Conservation (phyloP, 1,284 basidiomycete genomes). For the Anthracocystis setariae region DNA sequence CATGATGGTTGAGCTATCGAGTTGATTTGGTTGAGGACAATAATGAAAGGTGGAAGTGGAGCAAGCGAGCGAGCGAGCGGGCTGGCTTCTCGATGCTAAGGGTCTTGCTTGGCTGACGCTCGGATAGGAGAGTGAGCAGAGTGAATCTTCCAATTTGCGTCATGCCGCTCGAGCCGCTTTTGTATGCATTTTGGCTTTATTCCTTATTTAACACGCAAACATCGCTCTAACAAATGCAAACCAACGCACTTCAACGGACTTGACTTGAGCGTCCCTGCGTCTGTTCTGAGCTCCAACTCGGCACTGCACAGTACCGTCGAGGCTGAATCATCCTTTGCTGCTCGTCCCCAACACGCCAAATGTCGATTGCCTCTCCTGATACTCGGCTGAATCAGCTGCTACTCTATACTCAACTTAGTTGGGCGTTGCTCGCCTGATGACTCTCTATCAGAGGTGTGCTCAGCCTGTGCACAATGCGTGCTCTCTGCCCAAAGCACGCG, state of each 20-base stretch:
- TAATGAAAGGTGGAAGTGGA: too few species aligned
- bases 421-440: not conserved
- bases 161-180: too few species aligned
- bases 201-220: too few species aligned
- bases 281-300: not conserved
- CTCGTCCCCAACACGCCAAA: slow-evolving; percentile 1
- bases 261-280: too few species aligned
- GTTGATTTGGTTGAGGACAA: not conserved
- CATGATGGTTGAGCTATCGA: not conserved
- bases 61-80: too few species aligned
- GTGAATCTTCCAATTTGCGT: too few species aligned
- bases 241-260: too few species aligned
- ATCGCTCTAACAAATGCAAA: too few species aligned
- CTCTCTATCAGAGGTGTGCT: not conserved
- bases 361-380: not conserved
- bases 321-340: slow-evolving; percentile 33
- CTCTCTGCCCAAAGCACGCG: not conserved
- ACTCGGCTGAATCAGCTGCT: slow-evolving; percentile 24
- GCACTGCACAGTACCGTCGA: not conserved
- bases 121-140: too few species aligned
- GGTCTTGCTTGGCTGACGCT: too few species aligned
- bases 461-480: not conserved
- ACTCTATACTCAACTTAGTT: not conserved
- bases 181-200: too few species aligned
- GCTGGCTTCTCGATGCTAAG: too few species aligned